These are phyloP conservation scores for Alternaria brassicae DNA, from an alignment of 2,329 filamentous ascomycete species.

Conservation along the genomic window DNA sequence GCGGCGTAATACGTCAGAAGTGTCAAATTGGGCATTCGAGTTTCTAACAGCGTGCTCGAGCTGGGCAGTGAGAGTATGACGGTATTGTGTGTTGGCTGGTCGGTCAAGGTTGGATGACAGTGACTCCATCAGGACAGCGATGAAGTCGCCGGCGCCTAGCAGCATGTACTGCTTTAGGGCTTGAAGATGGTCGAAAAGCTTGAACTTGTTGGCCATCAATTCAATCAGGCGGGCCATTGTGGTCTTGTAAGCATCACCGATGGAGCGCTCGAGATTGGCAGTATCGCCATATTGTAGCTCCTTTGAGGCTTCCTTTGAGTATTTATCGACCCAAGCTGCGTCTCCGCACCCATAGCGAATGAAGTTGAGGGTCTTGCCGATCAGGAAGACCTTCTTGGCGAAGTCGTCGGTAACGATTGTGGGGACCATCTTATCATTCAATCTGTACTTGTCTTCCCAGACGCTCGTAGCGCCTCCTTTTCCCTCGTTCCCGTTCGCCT, in stretches of 20 bases:
- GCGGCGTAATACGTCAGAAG: conserved; percentile 85
- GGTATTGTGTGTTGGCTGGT: conserved; percentile 94
- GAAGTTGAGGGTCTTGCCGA: conserved; percentile 97
- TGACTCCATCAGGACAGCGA: conserved; percentile 95
- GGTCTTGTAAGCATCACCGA: conserved; percentile 96
- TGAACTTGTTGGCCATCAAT: conserved; percentile 94
- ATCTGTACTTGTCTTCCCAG: conserved; percentile 96
- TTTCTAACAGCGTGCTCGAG: conserved; percentile 96
- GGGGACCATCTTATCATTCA: conserved; percentile 85
- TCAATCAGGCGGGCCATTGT: conserved; percentile 95
- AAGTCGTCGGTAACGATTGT: conserved; percentile 94
- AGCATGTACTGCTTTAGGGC: conserved; percentile 95
- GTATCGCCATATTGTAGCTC: conserved; percentile 93
- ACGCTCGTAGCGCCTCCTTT: conserved; percentile 78
- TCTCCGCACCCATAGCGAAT: conserved; percentile 95
- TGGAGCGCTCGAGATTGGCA: conserved; percentile 86
- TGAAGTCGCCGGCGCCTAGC: conserved; percentile 95
- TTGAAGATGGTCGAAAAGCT: conserved; percentile 87
- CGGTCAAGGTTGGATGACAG: conserved; percentile 90
- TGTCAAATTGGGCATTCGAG: conserved; percentile 96
- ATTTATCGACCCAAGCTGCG: conserved; percentile 92
- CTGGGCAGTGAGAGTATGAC: conserved; percentile 96
- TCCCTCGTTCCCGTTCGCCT: conserved; percentile 50
- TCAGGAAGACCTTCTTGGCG: conserved; percentile 94
- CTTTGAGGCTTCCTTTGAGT: conserved; percentile 91